A percentile compares a stretch with the other conserved stretches of the same genome.
Conservation (phyloP, 345 rosid species). For the Boechera retrofracta region DNA sequence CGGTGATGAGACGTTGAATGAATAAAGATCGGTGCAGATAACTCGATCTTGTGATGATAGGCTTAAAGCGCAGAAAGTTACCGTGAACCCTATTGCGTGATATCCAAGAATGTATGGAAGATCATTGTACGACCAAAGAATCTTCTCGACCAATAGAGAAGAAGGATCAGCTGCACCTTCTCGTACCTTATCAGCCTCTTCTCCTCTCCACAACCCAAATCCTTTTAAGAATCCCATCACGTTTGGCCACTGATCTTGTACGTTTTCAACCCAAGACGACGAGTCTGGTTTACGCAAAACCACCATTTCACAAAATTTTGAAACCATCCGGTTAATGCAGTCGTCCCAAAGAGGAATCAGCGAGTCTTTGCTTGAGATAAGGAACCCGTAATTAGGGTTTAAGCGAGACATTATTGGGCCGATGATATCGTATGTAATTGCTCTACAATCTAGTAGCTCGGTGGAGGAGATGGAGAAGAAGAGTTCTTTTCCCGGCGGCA, state of each 20-base stretch:
- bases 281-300: conserved; percentile 64
- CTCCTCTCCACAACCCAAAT: conserved; percentile 96
- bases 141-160: conserved; percentile 69
- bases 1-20: conserved; percentile 67
- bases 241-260: conserved; percentile 94
- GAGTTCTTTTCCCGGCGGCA: conserved; percentile 83
- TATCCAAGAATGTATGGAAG: conserved; percentile 89
- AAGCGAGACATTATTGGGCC: conserved; percentile 60
- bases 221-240: conserved; percentile 75
- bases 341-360: conserved; percentile 88
- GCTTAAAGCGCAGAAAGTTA: conserved; percentile 80
- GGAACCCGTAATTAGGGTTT: conserved; percentile 53
- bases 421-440: conserved; percentile 64
- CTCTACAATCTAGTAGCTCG: conserved; percentile 73
- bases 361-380: conserved; percentile 76
- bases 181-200: conserved; percentile 66
- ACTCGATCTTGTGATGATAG: conserved; percentile 66
- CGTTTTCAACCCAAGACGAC: conserved; percentile 20
- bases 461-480: conserved; percentile 70
- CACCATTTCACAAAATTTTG: conserved; percentile 76
- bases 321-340: conserved; percentile 74
- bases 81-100: conserved; percentile 73
- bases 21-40: conserved; percentile 70
- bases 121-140: conserved; percentile 84
- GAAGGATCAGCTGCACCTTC: conserved; percentile 74